Conservation (phyloP, 2,329 filamentous ascomycete genomes). For the Apiospora pterosperma region DNA sequence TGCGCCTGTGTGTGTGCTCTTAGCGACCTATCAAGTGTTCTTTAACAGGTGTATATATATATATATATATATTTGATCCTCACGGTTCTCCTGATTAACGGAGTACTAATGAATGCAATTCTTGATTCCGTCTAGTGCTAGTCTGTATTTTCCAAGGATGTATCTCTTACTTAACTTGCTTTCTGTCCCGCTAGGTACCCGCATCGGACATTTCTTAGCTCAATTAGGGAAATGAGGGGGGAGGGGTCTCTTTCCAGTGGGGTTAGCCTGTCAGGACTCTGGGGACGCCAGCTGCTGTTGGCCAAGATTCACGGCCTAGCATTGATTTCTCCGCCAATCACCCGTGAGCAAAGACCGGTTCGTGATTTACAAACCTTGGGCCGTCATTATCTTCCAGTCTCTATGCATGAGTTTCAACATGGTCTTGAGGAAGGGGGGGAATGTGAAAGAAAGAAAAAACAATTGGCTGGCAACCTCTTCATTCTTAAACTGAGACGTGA, state of each 20-base stretch:
- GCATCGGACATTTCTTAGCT: not conserved
- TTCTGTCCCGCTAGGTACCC: not conserved
- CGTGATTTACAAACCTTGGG: not conserved
- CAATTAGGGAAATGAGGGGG: not conserved
- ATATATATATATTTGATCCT: too few relatives aligned
- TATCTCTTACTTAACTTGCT: not conserved
- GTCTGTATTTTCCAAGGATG: not conserved
- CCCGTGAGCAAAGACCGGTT: not conserved
- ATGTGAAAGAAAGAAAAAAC: too few relatives aligned
- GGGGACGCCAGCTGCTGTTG: not conserved
- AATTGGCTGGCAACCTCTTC: not conserved
- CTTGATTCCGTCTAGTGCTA: not conserved
- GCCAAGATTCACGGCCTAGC: not conserved
- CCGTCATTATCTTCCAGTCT: not conserved
- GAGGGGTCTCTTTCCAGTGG: not conserved
- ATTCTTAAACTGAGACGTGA: not conserved
- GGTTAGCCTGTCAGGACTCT: not conserved
- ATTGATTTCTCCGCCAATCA: constrained; percentile 4
- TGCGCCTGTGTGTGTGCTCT: too few relatives aligned
- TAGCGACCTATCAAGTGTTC: too few relatives aligned
- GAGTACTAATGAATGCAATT: too few relatives aligned
- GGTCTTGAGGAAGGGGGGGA: too few relatives aligned
- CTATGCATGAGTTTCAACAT: not conserved
- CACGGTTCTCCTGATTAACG: too few relatives aligned
- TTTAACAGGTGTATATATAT: too few relatives aligned